Evolutionary conservation across 768 basidiomycete species (phyloP).

Genomic region (Dioszegia aurantiaca): DNA sequence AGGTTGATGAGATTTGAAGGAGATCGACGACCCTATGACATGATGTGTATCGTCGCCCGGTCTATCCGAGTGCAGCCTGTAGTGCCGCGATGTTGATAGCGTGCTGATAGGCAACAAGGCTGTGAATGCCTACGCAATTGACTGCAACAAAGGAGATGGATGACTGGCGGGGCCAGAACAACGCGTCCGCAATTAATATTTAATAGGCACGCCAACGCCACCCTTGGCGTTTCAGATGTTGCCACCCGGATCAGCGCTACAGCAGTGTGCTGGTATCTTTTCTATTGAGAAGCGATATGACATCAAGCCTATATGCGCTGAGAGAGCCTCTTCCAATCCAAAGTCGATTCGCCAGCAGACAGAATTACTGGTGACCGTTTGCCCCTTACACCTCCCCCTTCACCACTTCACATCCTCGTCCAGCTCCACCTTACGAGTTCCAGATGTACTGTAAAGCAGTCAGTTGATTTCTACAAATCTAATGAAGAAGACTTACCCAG

Average conservation of each 20-base stretch:
- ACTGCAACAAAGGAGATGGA: slow-evolving; percentile 4
- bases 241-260: not conserved
- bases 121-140: not conserved
- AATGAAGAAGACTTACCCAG: slow-evolving; percentile 40
- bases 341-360: not conserved
- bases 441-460: slow-evolving; percentile 16
- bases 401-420: not conserved
- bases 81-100: not conserved
- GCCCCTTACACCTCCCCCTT: not conserved
- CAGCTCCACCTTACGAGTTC: too few relatives aligned
- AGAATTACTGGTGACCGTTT: not conserved
- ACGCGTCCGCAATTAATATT: too few relatives aligned
- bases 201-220: too few relatives aligned
- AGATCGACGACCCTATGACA: too few relatives aligned
- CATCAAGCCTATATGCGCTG: slow-evolving; percentile 17
- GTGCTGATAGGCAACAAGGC: not conserved
- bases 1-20: too few relatives aligned
- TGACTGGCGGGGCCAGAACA: too few relatives aligned
- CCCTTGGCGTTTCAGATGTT: slow-evolving; percentile 12
- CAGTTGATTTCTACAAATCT: not conserved
- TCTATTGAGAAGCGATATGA: slow-evolving; percentile 13
- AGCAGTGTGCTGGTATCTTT: too few relatives aligned
- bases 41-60: too few relatives aligned
- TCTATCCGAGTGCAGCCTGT: too few relatives aligned
- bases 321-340: too few relatives aligned